A percentile compares a stretch with the other conserved stretches of the same genome.
Conservation (phyloP, 2,329 filamentous ascomycete species). For the Diaporthe caulivora region DNA sequence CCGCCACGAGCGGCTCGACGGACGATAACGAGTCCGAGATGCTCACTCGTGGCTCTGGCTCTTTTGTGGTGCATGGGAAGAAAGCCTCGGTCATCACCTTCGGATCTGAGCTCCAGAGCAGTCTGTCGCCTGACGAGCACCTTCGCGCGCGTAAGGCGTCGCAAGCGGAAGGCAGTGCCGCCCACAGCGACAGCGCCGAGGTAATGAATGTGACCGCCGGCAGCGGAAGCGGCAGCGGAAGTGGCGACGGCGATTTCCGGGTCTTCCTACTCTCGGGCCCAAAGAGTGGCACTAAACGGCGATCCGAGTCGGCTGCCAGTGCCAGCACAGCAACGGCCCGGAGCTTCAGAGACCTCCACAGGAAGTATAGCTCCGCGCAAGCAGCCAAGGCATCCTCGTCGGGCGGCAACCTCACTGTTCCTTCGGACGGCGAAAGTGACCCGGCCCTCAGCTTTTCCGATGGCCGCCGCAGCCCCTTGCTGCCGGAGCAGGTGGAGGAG, state of each 20-base stretch:
- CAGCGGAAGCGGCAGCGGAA: slow-evolving; percentile 25
- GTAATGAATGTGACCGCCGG: slow-evolving; percentile 44
- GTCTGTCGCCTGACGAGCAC: slow-evolving; percentile 78
- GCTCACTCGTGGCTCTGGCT: slow-evolving; percentile 82
- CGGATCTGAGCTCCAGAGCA: slow-evolving; percentile 85
- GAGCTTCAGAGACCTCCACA: slow-evolving; percentile 73
- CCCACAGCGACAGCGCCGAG: slow-evolving; percentile 44
- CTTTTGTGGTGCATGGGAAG: slow-evolving; percentile 97
- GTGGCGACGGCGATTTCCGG: slow-evolving; percentile 60
- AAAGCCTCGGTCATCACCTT: slow-evolving; percentile 98
- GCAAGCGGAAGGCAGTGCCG: slow-evolving; percentile 45
- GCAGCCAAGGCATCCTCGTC: slow-evolving; percentile 56
- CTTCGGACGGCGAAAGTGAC: slow-evolving; percentile 72
- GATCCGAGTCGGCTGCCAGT: slow-evolving; percentile 73
- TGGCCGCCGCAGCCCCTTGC: slow-evolving; percentile 67
- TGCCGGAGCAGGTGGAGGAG: slow-evolving; percentile 60
- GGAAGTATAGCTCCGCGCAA: slow-evolving; percentile 69
- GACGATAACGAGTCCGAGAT: slow-evolving; percentile 74
- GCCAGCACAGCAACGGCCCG: slow-evolving; percentile 75
- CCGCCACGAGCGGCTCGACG: slow-evolving; percentile 63
- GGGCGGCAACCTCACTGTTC: slow-evolving; percentile 57
- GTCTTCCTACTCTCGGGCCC: slow-evolving; percentile 59
- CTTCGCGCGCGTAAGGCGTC: slow-evolving; percentile 72
- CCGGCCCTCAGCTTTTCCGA: slow-evolving; percentile 71
- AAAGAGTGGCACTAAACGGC: slow-evolving; percentile 57